Conservation (phyloP, 2,329 filamentous ascomycete species). For the Beauveria bassiana region DNA sequence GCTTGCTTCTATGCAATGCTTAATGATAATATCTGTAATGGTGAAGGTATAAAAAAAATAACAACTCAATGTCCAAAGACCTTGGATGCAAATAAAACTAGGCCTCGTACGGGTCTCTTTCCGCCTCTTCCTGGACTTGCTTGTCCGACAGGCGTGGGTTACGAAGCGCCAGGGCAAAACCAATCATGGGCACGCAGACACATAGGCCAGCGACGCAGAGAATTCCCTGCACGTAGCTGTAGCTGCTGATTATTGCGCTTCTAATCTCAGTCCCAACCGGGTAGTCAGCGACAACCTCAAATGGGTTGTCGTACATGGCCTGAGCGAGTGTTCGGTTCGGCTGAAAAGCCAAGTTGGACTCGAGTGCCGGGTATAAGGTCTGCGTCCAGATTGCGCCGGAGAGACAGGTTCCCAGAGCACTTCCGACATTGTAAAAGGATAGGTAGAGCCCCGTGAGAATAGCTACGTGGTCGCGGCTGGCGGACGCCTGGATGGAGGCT, state of each 20-base stretch:
- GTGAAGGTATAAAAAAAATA: neutral
- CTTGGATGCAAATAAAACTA: neutral
- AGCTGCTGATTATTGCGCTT: conserved; percentile 35
- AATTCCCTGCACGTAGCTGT: conserved; percentile 36
- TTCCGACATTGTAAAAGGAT: conserved; percentile 34
- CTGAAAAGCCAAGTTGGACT: conserved; percentile 26
- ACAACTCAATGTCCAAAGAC: neutral
- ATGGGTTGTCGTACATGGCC: conserved; percentile 30
- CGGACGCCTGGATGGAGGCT: conserved; percentile 32
- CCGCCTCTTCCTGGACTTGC: conserved; percentile 25
- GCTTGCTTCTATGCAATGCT: conserved; percentile 4
- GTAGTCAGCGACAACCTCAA: conserved; percentile 24
- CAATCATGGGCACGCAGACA: conserved; percentile 39
- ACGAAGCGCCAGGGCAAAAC: conserved; percentile 33
- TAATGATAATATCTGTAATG: neutral
- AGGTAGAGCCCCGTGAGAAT: conserved; percentile 32
- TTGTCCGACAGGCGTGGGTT: conserved; percentile 37
- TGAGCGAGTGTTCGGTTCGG: conserved; percentile 27
- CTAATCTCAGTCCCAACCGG: conserved; percentile 37
- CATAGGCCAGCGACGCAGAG: conserved; percentile 38
- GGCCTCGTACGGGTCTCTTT: conserved; percentile 1
- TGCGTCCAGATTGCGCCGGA: conserved; percentile 36
- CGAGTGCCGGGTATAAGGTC: conserved; percentile 26
- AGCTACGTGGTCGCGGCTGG: conserved; percentile 29
- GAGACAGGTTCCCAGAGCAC: conserved; percentile 32